A percentile compares a stretch with the other conserved stretches of the same genome.
phyloP scores from a whole-genome alignment of 2,329 filamentous ascomycete species.

The Pseudogymnoascus sp. region DNA sequence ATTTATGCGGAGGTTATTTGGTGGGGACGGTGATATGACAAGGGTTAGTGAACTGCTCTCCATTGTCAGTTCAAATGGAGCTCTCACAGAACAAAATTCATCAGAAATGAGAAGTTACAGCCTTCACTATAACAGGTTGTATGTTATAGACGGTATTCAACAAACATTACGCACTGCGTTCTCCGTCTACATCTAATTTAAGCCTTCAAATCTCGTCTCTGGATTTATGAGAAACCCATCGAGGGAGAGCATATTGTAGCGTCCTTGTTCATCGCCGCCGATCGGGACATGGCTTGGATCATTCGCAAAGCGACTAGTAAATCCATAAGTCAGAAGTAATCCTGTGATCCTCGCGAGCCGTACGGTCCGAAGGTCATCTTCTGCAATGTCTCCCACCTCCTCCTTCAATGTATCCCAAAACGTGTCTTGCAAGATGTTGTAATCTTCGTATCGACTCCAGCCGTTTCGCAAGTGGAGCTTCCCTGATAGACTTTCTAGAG shows the following conservation, averaged over 20 bases:
- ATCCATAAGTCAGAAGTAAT: slow-evolving; percentile 30
- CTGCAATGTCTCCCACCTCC: slow-evolving; percentile 26
- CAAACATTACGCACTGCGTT: neutral
- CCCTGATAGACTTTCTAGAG: slow-evolving; percentile 28
- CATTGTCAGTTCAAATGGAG: neutral
- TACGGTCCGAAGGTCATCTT: slow-evolving; percentile 24
- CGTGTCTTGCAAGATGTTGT: slow-evolving; percentile 22
- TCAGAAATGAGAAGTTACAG: neutral
- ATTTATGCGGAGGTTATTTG: neutral
- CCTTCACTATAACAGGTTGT: neutral
- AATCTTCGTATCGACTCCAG: slow-evolving; percentile 31
- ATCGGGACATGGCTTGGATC: slow-evolving; percentile 31
- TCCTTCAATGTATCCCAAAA: slow-evolving; percentile 31
- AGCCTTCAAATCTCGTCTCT: slow-evolving; percentile 28
- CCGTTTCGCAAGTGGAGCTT: slow-evolving; percentile 32
- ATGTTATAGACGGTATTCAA: neutral
- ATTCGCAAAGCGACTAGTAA: slow-evolving; percentile 35
- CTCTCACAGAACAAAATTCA: neutral
- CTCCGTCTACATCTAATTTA: neutral
- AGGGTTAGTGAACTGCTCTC: neutral
- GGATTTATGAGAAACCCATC: slow-evolving; percentile 34
- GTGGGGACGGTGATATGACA: neutral
- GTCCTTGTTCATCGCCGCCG: slow-evolving; percentile 31
- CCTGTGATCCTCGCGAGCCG: slow-evolving; percentile 30
- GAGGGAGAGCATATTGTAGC: slow-evolving; percentile 33